phyloP scores from a whole-genome alignment of 169 alveolate species.

The Cardiosporidium cionae region DNA sequence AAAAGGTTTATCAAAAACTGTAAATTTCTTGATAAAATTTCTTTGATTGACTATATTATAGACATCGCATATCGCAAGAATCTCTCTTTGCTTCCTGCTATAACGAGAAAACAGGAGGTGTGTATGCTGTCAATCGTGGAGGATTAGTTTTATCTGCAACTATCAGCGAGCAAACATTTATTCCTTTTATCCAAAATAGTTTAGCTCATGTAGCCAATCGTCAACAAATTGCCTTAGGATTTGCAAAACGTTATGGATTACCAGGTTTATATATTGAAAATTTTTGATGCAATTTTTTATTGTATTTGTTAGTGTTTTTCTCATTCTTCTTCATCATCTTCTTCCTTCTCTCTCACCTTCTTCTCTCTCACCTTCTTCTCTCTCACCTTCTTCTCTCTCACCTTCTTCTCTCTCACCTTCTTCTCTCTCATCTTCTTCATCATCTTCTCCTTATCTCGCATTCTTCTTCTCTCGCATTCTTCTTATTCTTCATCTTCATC shows the following conservation, averaged over 20 bases:
- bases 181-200: constrained; percentile 14
- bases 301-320: not conserved
- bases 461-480: not conserved
- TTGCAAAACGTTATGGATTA: constrained; percentile 30
- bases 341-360: not conserved
- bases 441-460: too few species aligned
- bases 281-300: not conserved
- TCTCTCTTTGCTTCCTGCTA: constrained; percentile 41
- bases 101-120: constrained; percentile 46
- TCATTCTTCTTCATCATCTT: not conserved
- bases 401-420: too few species aligned
- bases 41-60: not conserved
- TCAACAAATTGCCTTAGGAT: constrained; percentile 20
- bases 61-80: constrained; percentile 36
- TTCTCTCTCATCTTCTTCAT: too few species aligned
- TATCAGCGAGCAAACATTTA: constrained; percentile 14
- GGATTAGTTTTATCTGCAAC: constrained; percentile 46
- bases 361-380: too few species aligned
- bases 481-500: not conserved
- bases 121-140: constrained; percentile 43
- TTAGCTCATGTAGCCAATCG: constrained; percentile 22
- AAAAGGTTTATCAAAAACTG: too few species aligned
- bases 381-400: too few species aligned
- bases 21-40: too few species aligned
- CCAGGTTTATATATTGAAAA: constrained; percentile 16